A percentile compares a stretch with the other conserved stretches of the same genome.
Evolutionary conservation across 495 filamentous ascomycete species (phyloP).

Genomic region (Talaromyces borbonicus): DNA sequence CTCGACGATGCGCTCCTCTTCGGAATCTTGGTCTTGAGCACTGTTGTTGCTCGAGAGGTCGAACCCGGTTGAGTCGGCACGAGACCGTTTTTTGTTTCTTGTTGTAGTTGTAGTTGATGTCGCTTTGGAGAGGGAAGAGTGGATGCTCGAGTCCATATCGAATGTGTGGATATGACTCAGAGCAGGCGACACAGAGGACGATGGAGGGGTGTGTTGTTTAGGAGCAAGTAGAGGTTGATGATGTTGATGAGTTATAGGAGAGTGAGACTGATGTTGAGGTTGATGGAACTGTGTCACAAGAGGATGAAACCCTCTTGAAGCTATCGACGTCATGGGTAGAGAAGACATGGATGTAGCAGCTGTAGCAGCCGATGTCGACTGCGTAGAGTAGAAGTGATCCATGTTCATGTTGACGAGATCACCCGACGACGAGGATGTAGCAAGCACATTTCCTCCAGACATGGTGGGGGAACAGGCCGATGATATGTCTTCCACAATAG

Average conservation of each 20-base stretch:
- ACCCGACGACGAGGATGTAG: neutral
- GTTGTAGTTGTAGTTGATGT: neutral
- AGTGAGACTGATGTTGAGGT: neutral
- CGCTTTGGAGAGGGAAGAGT: no score
- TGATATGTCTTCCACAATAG: constrained; percentile 2
- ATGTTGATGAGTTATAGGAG: neutral
- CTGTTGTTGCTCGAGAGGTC: constrained; percentile 6
- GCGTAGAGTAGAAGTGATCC: constrained; percentile 3
- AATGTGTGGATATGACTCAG: neutral
- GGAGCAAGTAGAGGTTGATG: constrained; percentile 6
- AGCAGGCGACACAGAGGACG: constrained; percentile 1
- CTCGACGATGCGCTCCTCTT: constrained; percentile 5
- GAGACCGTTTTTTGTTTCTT: constrained; percentile 1
- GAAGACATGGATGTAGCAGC: neutral
- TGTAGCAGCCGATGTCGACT: neutral
- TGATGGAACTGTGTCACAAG: constrained; percentile 1
- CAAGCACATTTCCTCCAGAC: neutral
- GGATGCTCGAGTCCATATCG: neutral
- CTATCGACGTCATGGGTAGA: constrained; percentile 1
- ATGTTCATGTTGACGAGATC: constrained; percentile 3
- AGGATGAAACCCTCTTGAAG: neutral
- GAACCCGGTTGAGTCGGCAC: neutral
- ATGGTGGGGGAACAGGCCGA: constrained; percentile 1
- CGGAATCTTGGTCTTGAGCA: constrained; percentile 7
- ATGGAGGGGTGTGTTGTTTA: constrained; percentile 2